Evolutionary conservation across 2,329 filamentous ascomycete species (phyloP), one percentile per base, ranked within the genome.

Genomic region (Curvularia sp.): DNA sequence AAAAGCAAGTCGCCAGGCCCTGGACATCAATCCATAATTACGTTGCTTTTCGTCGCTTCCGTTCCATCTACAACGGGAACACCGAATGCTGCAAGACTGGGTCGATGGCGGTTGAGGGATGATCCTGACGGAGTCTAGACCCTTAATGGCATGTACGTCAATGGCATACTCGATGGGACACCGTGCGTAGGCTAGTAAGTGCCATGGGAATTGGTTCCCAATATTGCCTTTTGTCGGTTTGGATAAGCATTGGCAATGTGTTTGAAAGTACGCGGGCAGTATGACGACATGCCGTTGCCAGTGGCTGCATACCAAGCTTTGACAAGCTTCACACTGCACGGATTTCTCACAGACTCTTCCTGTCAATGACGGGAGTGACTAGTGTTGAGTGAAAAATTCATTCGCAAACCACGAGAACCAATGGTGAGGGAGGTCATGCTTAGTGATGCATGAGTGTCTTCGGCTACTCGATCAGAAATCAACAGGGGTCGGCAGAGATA

Each of bases 391-490:
- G 18, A 27, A 49, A 49, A 30, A 23, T 45, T 18, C 18, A 28
- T 18, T 39, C 30, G 47, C 36, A 21, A 23, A 48, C 5, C 25
- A 36, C 36, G 36, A 32, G 27, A 21, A 41, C 46, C 56, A 64
- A 53, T 55, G 21, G 45, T 30, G 19, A 41, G 25, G 5, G 19
- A 21, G 15, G 15, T 41, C 18, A 25, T 63, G 63, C 63, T 65
- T 59, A 63, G 41, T 65, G 63, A 61, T 65, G 48, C 48, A 55
- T 21, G 19, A 15, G 43, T 18, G 12, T 25, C 28, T 39, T 63
- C 53, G 49, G 56, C 27, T 63, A 56, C 50, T 36, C 30, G 53
- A 54, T 60, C 53, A 63, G 32, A 49, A 57, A 58, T 47, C 21
- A 46, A 18, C 42, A 47, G 30, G 47, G 55, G 42, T 53, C 30